Conservation (phyloP, 768 basidiomycete species). For the Tephrocybe rancida region DNA sequence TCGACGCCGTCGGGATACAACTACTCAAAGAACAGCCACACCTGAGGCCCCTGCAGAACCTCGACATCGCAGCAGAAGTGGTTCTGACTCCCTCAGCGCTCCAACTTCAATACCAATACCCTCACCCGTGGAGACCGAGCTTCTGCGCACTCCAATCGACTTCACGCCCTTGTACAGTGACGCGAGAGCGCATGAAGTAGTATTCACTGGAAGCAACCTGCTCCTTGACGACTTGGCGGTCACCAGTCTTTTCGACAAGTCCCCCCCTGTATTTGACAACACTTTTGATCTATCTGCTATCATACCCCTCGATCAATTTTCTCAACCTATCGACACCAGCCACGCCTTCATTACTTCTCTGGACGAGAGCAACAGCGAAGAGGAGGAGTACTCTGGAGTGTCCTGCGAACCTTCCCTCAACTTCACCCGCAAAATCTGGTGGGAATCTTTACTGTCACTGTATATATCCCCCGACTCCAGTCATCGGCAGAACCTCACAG, state of each 20-base stretch:
- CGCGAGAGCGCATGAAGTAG: not conserved
- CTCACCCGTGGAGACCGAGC: constrained; percentile 15
- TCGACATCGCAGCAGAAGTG: constrained; percentile 2
- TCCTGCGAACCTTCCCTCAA: constrained; percentile 60
- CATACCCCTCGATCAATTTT: constrained; percentile 13
- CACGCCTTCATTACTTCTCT: constrained; percentile 20
- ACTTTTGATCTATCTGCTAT: constrained; percentile 22
- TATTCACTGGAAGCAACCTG: not conserved
- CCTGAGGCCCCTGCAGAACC: constrained; percentile 1
- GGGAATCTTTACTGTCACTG: constrained; percentile 66
- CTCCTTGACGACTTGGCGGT: not conserved
- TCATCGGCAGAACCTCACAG: constrained; percentile 34
- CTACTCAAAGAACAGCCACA: constrained; percentile 11
- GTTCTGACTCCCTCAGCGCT: constrained; percentile 5
- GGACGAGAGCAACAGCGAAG: constrained; percentile 21
- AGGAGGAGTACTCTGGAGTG: constrained; percentile 33
- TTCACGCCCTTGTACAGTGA: constrained; percentile 1
- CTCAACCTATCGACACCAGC: not conserved
- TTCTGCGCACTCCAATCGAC: constrained; percentile 14
- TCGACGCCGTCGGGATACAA: constrained; percentile 33
- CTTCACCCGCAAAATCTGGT: constrained; percentile 77
- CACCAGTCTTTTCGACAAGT: constrained; percentile 4
- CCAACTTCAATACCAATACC: constrained; percentile 5
- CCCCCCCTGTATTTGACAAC: constrained; percentile 3
- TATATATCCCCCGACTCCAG: constrained; percentile 45